Base-by-base conservation (phyloP, 108 stramenopile genomes). In the Cylindrotheca fusiformis region DNA sequence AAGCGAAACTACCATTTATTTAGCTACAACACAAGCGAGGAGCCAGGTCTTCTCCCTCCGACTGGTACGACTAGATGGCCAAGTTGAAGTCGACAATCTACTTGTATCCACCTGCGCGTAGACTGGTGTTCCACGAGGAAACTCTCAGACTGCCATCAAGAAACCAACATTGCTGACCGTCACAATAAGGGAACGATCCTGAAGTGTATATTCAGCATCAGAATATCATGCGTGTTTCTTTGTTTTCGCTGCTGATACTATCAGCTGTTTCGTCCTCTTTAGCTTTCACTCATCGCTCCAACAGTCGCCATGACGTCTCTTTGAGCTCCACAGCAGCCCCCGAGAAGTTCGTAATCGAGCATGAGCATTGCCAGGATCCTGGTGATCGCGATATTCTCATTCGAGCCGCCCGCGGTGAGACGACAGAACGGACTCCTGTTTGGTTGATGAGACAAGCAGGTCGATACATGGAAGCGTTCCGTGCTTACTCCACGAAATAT, bases 381-480 rank as follows among this genome's bases (percentile, higher is more conserved):
- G 84, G 84, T 28, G 88, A 94, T 71, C 87, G 89, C 47, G 96
- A 97, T 68, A 95, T 98, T 36, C 68, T 99, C 19, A 64, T 99
- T 18, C 93, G 97, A 10, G 96, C 95, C 32, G 98, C 98, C 4
- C 81, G 92, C 25, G 98, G 98, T 17, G 95, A 99, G 72, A 36
- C 60, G 3, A 82, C 90, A 1, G 92, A 97, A 64, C 94, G 97
- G 18, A 89, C 96, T 0, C 99, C 99, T 12, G 97, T 99, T 19
- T 99, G 99, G 99, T 78, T 97, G 61, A 97, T 97, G 95, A 89
- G 99, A 56, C 99, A 99, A 69, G 99, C 98, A 10, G 99, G 99
- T 52, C 82, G 98, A 18, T 98, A 99, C 83, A 97, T 99, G 96
- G 78, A 85, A 23, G 97, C 90, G 22, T 99, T 98, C 69, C 93